phyloP scores from a whole-genome alignment of 139 green algal species.

The Picochlorum costavermella region DNA sequence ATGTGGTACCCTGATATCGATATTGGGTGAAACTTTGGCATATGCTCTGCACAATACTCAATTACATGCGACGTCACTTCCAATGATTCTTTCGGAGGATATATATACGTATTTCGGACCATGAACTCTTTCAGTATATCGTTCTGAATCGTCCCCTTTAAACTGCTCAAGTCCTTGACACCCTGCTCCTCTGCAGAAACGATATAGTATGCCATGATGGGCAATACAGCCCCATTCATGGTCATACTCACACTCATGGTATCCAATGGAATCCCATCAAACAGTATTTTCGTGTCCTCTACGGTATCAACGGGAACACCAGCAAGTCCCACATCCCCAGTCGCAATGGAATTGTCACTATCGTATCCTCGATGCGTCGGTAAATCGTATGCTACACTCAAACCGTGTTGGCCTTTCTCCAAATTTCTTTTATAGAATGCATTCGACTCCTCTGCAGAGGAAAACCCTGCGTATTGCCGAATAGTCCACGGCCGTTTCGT shows the following conservation, averaged over 20 bases:
- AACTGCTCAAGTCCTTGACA: conserved; percentile 13
- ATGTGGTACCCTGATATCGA: conserved; percentile 50
- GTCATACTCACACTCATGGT: conserved; percentile 62
- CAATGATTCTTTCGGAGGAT: conserved; percentile 57
- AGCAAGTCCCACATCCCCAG: conserved; percentile 68
- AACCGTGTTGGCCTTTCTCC: conserved; percentile 52
- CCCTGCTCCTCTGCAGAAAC: conserved; percentile 58
- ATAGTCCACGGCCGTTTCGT: conserved; percentile 55
- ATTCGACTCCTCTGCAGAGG: conserved; percentile 66
- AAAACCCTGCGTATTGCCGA: conserved; percentile 67
- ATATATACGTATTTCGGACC: conserved; percentile 76
- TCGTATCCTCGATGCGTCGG: conserved; percentile 65
- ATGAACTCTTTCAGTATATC: conserved; percentile 79
- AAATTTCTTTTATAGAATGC: conserved; percentile 53
- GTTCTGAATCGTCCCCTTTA: conserved; percentile 68
- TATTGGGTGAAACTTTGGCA: conserved; percentile 65
- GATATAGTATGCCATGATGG: conserved; percentile 52
- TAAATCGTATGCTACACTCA: conserved; percentile 65
- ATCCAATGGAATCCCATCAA: conserved; percentile 60
- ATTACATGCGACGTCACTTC: conserved; percentile 63
- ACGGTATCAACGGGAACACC: conserved; percentile 61
- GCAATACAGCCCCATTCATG: conserved; percentile 68
- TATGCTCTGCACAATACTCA: conserved; percentile 36
- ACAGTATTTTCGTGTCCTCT: conserved; percentile 68
- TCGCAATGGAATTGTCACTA: conserved; percentile 48